Evolutionary conservation across 192 early-diverging fungal genomes (phyloP).

Genomic region (Podila horticola): DNA sequence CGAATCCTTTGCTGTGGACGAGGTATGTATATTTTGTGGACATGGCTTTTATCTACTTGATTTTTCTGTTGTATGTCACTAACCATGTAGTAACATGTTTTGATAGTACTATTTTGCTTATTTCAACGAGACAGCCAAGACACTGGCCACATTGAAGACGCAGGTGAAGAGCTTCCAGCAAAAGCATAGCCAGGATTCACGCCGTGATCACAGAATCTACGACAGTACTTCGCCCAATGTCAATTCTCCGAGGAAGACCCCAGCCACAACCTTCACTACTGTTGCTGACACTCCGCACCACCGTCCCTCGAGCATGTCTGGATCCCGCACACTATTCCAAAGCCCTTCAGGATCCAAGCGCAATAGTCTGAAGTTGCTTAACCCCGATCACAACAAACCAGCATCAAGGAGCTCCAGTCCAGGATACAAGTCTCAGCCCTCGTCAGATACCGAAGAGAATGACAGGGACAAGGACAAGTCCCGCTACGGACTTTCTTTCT

Average conservation of each 20-base stretch:
- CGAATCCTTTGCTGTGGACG: constrained; percentile 64
- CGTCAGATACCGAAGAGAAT: constrained; percentile 38
- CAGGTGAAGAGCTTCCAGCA: constrained; percentile 38
- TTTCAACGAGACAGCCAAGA: constrained; percentile 61
- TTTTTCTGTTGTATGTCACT: neutral
- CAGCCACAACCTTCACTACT: neutral
- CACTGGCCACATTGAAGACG: constrained; percentile 39
- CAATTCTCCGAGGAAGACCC: constrained; percentile 4
- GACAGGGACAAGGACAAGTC: constrained; percentile 17
- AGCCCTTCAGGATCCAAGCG: constrained; percentile 7
- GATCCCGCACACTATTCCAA: constrained; percentile 10
- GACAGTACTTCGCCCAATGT: constrained; percentile 34
- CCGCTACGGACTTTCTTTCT: constrained; percentile 23
- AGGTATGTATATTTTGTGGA: constrained; percentile 45
- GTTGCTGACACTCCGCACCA: neutral
- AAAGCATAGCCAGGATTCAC: neutral
- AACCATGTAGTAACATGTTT: neutral
- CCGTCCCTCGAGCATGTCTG: constrained; percentile 20
- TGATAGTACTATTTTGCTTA: constrained; percentile 73
- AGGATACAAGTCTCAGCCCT: constrained; percentile 11
- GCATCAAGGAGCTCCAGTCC: constrained; percentile 30
- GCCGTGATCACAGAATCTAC: constrained; percentile 6
- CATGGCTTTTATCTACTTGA: neutral
- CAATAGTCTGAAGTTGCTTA: constrained; percentile 2
- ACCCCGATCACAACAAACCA: neutral